Evolutionary conservation across 2,329 filamentous ascomycete species (phyloP).

Genomic region (Neospermospora avenae): DNA sequence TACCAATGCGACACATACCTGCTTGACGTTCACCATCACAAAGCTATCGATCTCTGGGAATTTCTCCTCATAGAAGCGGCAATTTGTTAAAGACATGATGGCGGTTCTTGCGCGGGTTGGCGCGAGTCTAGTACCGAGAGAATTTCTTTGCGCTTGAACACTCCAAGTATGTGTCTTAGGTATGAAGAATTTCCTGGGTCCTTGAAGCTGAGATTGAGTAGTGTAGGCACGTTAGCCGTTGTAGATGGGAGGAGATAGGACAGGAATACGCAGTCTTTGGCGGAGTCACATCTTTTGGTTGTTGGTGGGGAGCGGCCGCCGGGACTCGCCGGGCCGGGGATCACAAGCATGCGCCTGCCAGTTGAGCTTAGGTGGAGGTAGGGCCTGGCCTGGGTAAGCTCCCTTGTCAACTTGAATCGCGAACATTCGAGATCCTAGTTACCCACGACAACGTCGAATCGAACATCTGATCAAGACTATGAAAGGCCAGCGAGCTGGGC

Average conservation of each 20-base stretch:
- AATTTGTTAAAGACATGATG: slow-evolving; percentile 93
- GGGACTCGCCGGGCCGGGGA: background rate
- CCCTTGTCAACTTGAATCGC: background rate
- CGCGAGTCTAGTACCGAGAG: slow-evolving; percentile 4
- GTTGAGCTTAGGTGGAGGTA: background rate
- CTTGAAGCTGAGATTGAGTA: background rate
- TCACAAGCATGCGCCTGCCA: background rate
- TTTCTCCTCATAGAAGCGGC: slow-evolving; percentile 96
- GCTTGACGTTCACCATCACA: slow-evolving; percentile 99
- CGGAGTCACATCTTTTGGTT: slow-evolving; percentile 19
- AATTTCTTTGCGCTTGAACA: slow-evolving; percentile 21
- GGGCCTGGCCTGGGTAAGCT: too few species aligned
- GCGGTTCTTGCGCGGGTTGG: slow-evolving; percentile 13
- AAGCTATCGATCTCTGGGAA: slow-evolving; percentile 98
- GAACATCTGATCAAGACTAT: slow-evolving; percentile 10
- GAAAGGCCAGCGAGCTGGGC: slow-evolving; percentile 7
- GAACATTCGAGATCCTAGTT: background rate
- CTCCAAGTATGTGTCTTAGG: slow-evolving; percentile 4
- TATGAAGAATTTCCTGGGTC: background rate
- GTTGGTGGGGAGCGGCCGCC: slow-evolving; percentile 10
- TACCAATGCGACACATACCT: slow-evolving; percentile 51
- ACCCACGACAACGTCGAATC: background rate
- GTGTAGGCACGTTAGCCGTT: background rate
- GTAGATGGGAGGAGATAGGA: too few species aligned
- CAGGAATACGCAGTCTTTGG: too few species aligned